These are phyloP conservation scores for Sedum album DNA, from an alignment of 164 flowering plant genomes.

Conservation along the genomic window DNA sequence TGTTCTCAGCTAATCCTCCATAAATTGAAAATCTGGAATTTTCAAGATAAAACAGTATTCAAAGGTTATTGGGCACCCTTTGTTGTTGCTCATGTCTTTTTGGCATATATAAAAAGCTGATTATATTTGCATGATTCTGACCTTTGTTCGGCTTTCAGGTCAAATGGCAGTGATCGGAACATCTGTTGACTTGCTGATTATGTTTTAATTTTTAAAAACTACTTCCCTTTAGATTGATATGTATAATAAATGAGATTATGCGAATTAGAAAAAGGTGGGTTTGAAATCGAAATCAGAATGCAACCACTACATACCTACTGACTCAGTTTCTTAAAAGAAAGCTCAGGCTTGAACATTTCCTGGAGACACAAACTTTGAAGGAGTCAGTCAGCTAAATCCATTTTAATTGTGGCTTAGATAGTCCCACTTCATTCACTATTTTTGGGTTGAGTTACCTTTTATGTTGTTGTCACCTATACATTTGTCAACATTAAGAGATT, in stretches of 20 bases:
- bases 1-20: not conserved
- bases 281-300: not conserved
- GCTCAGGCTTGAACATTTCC: not conserved
- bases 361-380: not conserved
- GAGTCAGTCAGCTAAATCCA: conserved; percentile 3
- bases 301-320: conserved; percentile 1
- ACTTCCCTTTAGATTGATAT: not conserved
- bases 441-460: too few relatives aligned
- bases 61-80: not conserved
- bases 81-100: not conserved
- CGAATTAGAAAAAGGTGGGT: not conserved
- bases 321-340: not conserved
- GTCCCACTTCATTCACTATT: not conserved
- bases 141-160: too few relatives aligned
- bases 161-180: too few relatives aligned
- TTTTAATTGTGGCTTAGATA: not conserved
- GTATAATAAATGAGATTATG: not conserved
- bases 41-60: not conserved
- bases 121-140: too few relatives aligned
- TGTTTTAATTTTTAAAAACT: not conserved
- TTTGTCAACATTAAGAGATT: too few relatives aligned
- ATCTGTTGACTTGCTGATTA: too few relatives aligned
- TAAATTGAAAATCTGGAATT: not conserved
- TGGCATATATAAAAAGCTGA: too few relatives aligned
- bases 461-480: too few relatives aligned